A percentile compares a stretch with the other conserved stretches of the same genome.
Evolutionary conservation across 495 filamentous ascomycete genomes (phyloP).

Genomic region (Penicillium soppii): DNA sequence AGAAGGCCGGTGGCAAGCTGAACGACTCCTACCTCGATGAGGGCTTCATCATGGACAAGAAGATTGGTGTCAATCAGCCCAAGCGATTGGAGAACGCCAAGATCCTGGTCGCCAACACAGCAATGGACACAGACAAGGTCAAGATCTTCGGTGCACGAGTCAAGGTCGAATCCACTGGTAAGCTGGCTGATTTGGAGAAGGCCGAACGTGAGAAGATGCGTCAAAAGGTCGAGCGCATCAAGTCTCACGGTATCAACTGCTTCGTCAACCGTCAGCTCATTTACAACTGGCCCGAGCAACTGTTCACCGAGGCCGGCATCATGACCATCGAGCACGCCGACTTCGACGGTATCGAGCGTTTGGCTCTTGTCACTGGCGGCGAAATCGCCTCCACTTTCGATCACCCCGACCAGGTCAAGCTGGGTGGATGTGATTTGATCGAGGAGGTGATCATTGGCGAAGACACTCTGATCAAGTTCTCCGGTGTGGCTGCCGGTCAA

Average conservation of each 20-base stretch:
- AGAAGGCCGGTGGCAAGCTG: constrained; percentile 97
- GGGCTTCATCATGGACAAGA: constrained; percentile 98
- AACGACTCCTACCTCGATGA: constrained; percentile 96
- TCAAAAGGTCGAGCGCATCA: constrained; percentile 97
- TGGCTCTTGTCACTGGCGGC: constrained; percentile 92
- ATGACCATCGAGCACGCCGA: constrained; percentile 98
- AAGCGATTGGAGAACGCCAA: constrained; percentile 97
- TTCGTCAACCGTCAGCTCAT: constrained; percentile 99
- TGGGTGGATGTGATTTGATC: constrained; percentile 91
- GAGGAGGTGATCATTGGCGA: constrained; percentile 98
- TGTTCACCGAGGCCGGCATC: constrained; percentile 96
- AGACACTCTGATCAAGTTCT: constrained; percentile 95
- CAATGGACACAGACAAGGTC: constrained; percentile 99
- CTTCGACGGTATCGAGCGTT: constrained; percentile 94
- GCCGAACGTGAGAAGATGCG: constrained; percentile 99
- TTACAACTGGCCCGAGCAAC: constrained; percentile 99
- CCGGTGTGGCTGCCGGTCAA: constrained; percentile 88
- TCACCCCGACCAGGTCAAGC: constrained; percentile 93
- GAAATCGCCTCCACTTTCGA: constrained; percentile 98
- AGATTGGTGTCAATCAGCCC: constrained; percentile 97
- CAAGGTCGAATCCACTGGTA: constrained; percentile 89
- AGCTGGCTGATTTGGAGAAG: constrained; percentile 95
- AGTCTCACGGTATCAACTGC: constrained; percentile 98
- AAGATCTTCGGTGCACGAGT: constrained; percentile 98
- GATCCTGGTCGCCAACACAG: constrained; percentile 95